Conservation (phyloP, 805 yeast species). For the Cyberlindnera sargentensis region DNA sequence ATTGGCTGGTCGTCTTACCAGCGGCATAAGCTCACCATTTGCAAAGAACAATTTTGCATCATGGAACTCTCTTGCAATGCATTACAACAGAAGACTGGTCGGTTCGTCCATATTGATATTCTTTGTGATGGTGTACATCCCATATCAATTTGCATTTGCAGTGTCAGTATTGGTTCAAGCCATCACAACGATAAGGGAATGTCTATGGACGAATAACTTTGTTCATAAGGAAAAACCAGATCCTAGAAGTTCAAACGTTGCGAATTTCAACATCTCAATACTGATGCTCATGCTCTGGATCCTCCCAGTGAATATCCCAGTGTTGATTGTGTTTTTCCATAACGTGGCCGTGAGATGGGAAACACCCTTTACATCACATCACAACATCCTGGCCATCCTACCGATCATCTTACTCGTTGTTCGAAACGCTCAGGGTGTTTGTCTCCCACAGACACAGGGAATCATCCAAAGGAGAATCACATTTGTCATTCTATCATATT, state of each 20-base stretch:
- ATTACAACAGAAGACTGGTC: constrained; percentile 12
- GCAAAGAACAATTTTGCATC: neutral
- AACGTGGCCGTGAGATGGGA: constrained; percentile 72
- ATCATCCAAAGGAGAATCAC: constrained; percentile 27
- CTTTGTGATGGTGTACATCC: constrained; percentile 56
- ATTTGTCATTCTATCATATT: constrained; percentile 38
- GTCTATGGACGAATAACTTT: constrained; percentile 6
- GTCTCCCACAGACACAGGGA: constrained; percentile 33
- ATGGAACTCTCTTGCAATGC: constrained; percentile 2
- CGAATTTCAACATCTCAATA: constrained; percentile 57
- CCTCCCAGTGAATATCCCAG: constrained; percentile 72
- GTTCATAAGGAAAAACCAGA: constrained; percentile 14
- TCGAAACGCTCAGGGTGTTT: constrained; percentile 41
- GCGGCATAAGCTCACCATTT: no score
- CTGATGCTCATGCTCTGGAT: constrained; percentile 69
- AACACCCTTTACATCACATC: constrained; percentile 83
- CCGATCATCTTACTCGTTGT: constrained; percentile 63
- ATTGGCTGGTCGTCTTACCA: no score
- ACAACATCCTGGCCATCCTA: constrained; percentile 67
- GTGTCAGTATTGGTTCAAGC: constrained; percentile 54
- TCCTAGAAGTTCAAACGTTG: constrained; percentile 26
- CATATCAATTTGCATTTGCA: constrained; percentile 73
- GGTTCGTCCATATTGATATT: constrained; percentile 28
- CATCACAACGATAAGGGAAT: constrained; percentile 37
- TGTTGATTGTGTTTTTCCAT: constrained; percentile 73